phyloP scores from a whole-genome alignment of 139 green algal species.

The Tetradesmus obliquus region DNA sequence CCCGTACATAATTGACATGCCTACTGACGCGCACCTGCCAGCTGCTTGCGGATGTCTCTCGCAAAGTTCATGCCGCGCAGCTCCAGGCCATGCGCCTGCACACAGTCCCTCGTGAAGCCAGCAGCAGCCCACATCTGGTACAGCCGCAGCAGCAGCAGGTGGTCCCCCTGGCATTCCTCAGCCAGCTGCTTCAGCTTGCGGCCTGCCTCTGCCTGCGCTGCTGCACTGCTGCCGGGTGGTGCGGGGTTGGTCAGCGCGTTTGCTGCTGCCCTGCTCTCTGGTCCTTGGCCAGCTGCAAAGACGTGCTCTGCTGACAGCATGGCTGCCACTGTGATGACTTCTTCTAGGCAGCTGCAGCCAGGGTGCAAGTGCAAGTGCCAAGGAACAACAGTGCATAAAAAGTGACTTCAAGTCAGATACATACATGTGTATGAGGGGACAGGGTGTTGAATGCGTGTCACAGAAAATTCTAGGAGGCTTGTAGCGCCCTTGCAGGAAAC shows the following conservation, averaged over 20 bases:
- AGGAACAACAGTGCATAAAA: not conserved
- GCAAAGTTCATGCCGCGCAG: slow-evolving; percentile 88
- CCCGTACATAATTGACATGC: not conserved
- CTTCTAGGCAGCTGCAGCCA: slow-evolving; percentile 67
- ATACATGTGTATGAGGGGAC: too few species aligned
- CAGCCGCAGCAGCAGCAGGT: slow-evolving; percentile 88
- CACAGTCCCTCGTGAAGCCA: slow-evolving; percentile 53
- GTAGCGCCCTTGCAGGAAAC: too few species aligned
- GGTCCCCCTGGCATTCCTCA: slow-evolving; percentile 83
- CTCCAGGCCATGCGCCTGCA: slow-evolving; percentile 72
- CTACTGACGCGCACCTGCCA: slow-evolving; percentile 66
- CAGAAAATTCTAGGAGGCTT: too few species aligned
- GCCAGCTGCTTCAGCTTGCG: slow-evolving; percentile 54
- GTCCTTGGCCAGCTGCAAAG: slow-evolving; percentile 70
- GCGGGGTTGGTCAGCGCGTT: slow-evolving; percentile 11
- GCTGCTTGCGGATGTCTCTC: slow-evolving; percentile 86
- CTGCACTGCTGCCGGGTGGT: slow-evolving; percentile 22
- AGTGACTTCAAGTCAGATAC: too few species aligned
- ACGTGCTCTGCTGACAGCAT: slow-evolving; percentile 92
- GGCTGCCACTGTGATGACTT: slow-evolving; percentile 82
- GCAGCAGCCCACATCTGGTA: slow-evolving; percentile 81
- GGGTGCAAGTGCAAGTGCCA: not conserved
- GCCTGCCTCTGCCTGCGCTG: slow-evolving; percentile 20
- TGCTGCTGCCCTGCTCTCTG: slow-evolving; percentile 43
- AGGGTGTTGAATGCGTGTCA: too few species aligned